Evolutionary conservation across 176 grass and related monocot species (phyloP).

Genomic region (Lolium perenne): DNA sequence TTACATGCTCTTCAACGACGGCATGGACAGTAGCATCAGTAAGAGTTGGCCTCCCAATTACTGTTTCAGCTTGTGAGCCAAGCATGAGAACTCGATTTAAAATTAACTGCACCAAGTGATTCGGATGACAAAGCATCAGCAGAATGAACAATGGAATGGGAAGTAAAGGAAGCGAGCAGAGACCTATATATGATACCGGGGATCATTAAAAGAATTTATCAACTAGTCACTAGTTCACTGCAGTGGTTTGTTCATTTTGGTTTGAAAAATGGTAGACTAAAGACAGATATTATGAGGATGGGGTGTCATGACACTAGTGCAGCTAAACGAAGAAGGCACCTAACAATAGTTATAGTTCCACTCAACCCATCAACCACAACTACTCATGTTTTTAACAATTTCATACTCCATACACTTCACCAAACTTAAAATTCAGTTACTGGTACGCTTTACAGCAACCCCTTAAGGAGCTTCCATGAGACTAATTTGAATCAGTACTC

Average conservation of each 20-base stretch:
- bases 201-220: constrained; percentile 1
- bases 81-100: constrained; percentile 92
- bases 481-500: not conserved
- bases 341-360: constrained; percentile 6
- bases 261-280: not conserved
- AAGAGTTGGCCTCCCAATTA: constrained; percentile 87
- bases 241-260: not conserved
- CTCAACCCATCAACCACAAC: constrained; percentile 24
- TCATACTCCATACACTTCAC: not conserved
- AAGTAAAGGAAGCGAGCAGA: not conserved
- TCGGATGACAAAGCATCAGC: constrained; percentile 31
- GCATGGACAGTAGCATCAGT: constrained; percentile 83
- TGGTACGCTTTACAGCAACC: not conserved
- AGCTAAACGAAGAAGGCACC: constrained; percentile 8
- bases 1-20: constrained; percentile 97
- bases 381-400: not conserved
- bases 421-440: constrained; percentile 13
- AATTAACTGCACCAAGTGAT: constrained; percentile 67
- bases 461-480: not conserved
- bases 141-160: constrained; percentile 25
- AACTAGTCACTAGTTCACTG: not conserved
- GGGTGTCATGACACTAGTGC: not conserved
- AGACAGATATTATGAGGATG: constrained; percentile 7
- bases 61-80: constrained; percentile 81
- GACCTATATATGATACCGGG: not conserved